Base-by-base conservation (phyloP, 1,139 yeast genomes). In the Suzukiozyma palmioleophila region DNA sequence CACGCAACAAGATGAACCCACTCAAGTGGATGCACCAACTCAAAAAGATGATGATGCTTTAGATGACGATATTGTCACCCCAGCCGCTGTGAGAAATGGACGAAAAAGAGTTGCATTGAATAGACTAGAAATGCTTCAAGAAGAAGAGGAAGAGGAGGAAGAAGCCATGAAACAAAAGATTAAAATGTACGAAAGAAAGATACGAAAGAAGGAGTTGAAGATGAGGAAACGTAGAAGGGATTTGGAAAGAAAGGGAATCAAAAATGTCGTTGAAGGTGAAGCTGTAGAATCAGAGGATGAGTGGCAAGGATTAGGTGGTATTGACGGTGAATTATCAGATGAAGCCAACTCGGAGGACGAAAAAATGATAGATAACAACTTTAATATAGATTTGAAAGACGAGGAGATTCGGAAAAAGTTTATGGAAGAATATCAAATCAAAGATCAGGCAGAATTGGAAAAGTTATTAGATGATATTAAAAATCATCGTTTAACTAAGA, bases 211-310 rank as follows among this genome's bases (percentile, higher is more conserved):
- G 45, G 73, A 70, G 46, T 57, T 64, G 52, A 65, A 54, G 46
- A 53, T 62, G 11, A 60, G 69, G 28, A 61, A 60, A 44, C 62
- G 59, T 41, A 65, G 79, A 47, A 66, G 62, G 48, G 81, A 75
- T 48, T 61, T 75, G 62, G 80, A 70, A 48, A 61, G 70, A 32
- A 69, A 66, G 43, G 83, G 82, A 0, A 56, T 78, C 26, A 67
- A 68, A 42, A 64, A 67, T n/a, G 66, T 81, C 15, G 67, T 84
- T 45, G 90, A 85, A 46, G 85, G 84, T 33, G 96, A 90, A 66
- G 98, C 98, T 34, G 94, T 81, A 49, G 97, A 92, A 66, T 87
- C 96, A 32, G 97, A 92, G 47, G 97, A 90, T 66, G 97, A 90
- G 64, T 90, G 95, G 90, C 81, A 81, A 37, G 96, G 96, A 2